A percentile compares a stretch with the other conserved stretches of the same genome.
These are phyloP conservation scores for Kodamaea kakaduensis DNA, from an alignment of 805 yeast genomes.

Conservation along the genomic window DNA sequence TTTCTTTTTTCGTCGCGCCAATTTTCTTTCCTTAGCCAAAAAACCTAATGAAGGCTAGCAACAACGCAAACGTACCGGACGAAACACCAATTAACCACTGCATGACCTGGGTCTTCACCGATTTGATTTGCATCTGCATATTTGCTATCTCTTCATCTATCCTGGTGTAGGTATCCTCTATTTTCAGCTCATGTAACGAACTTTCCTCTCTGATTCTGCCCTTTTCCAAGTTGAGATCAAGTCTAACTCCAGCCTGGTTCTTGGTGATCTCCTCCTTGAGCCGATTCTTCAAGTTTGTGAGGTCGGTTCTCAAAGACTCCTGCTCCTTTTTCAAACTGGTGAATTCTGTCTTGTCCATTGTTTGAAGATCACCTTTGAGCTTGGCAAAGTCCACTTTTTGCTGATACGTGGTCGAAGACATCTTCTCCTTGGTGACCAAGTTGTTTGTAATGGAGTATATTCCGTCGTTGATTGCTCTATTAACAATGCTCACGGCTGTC, in stretches of 20 bases:
- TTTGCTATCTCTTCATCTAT: constrained; percentile 94
- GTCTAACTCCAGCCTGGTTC: constrained; percentile 81
- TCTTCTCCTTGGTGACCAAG: constrained; percentile 79
- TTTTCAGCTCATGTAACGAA: constrained; percentile 86
- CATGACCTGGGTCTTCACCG: constrained; percentile 93
- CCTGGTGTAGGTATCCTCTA: constrained; percentile 90
- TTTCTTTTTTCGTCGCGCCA: constrained; percentile 4
- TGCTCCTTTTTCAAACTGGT: constrained; percentile 80
- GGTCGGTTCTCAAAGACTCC: constrained; percentile 75
- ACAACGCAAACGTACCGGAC: constrained; percentile 95
- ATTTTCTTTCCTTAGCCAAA: constrained; percentile 41
- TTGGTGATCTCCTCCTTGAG: constrained; percentile 89
- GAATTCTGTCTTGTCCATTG: constrained; percentile 83
- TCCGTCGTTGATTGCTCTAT: constrained; percentile 76
- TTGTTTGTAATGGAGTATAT: constrained; percentile 68
- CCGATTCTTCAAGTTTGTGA: constrained; percentile 80
- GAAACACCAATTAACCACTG: constrained; percentile 99
- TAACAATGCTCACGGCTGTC: constrained; percentile 69
- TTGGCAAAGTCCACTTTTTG: constrained; percentile 97
- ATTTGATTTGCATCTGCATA: constrained; percentile 91
- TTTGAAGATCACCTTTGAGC: constrained; percentile 84
- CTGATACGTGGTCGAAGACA: constrained; percentile 83
- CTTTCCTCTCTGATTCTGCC: constrained; percentile 94
- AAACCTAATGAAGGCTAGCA: constrained; percentile 85
- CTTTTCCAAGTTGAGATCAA: constrained; percentile 89